Conservation (phyloP, 352 stramenopile species). For the Pythium apleroticum region DNA sequence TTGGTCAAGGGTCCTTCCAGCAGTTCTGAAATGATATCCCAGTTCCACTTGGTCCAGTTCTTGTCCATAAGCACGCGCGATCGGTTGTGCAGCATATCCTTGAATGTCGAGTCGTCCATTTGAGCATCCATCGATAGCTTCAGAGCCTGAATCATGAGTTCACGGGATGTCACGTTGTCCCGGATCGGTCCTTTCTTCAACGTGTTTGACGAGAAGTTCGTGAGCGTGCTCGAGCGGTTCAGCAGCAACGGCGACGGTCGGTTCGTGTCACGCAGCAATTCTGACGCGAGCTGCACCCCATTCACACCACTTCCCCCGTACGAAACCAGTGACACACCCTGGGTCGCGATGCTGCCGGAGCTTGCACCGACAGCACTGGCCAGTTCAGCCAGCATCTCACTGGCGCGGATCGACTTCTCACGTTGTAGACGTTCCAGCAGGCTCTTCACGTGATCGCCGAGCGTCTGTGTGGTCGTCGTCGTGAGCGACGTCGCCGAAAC, state of each 20-base stretch:
- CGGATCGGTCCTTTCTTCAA: conserved; percentile 41
- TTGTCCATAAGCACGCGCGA: conserved; percentile 86
- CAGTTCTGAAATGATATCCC: conserved; percentile 90
- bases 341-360: conserved; percentile 64
- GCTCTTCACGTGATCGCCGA: conserved; percentile 71
- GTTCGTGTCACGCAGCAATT: conserved; percentile 87
- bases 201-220: conserved; percentile 28
- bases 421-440: conserved; percentile 72
- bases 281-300: conserved; percentile 84
- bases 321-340: conserved; percentile 77
- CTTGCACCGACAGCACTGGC: conserved; percentile 77
- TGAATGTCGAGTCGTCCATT: conserved; percentile 89
- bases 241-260: conserved; percentile 59
- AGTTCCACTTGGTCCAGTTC: conserved; percentile 92
- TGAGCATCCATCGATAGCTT: conserved; percentile 88
- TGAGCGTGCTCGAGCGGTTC: conserved; percentile 16
- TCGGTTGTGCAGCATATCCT: conserved; percentile 87
- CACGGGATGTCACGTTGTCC: conserved; percentile 76
- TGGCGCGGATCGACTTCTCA: conserved; percentile 84
- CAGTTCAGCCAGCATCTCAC: conserved; percentile 83
- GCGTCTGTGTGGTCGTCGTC: conserved; percentile 64
- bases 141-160: conserved; percentile 85
- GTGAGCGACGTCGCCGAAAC: conserved; percentile 81
- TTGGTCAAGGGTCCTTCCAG: conserved; percentile 86
- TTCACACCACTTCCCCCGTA: conserved; percentile 82